Evolutionary conservation across 2,329 filamentous ascomycete genomes (phyloP), one percentile per base, ranked within the genome.

Genomic region (Trichoderma hamatum): DNA sequence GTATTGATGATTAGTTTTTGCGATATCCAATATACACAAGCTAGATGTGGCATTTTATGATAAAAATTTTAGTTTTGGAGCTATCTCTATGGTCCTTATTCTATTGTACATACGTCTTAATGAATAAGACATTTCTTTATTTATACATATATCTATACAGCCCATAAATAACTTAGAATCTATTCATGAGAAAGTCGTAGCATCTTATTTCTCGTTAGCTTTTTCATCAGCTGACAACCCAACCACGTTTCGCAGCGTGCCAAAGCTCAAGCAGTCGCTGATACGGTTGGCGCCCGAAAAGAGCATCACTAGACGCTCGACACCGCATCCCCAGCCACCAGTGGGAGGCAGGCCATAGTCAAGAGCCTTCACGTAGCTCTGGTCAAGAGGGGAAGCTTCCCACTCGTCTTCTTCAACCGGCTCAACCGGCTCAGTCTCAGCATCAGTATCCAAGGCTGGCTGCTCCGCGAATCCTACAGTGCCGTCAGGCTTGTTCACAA

Each of bases 291-390:
- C 85, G 0, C 92, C 94, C 1, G 91, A 88, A 75, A 98, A 92
- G 60, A 97, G 81, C 96, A 99, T 99, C 46, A 93, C 91, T 64
- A 99, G 83, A 65, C 96, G 85, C 80, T 99, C 96, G 52, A 99
- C 84, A 1, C 96, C 96, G 75, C 94, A 96, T 1, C 96, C 96
- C 96, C 96, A 99, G 5, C 96, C 96, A 0, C 95, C 96, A 0
- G 96, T 99, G 0, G 96, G 93, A n/a, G 96, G 96, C 70, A 99
- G 82, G 0, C 93, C 96, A 81, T 92, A 93, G 78, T 97, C 93
- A 62, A 99, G 80, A 4, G 92, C 93, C 73, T 90, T 87, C 58
- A 97, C 82, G 76, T 97, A 99, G 75, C 88, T 91, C 81, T 96
- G 91, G 75, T 97, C 94, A 74, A 78, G 85, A 75, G 74, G 85